A percentile compares a stretch with the other conserved stretches of the same genome.
These are phyloP conservation scores for Willaertia magna DNA, from an alignment of 208 protist species.

Conservation along the genomic window DNA sequence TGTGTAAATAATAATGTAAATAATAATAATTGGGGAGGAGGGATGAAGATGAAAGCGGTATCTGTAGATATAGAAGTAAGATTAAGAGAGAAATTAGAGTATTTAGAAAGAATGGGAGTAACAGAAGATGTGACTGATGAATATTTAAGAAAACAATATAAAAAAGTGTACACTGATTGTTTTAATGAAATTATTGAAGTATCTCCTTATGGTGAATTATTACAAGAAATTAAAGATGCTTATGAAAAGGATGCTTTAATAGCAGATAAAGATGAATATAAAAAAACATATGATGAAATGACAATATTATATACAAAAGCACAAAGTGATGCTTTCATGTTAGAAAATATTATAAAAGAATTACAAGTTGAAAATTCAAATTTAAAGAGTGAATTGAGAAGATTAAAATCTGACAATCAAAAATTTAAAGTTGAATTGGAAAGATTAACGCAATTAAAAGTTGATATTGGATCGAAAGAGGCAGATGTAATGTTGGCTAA, in stretches of 20 bases:
- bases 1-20: no score
- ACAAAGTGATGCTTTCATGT: neutral
- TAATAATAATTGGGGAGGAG: no score
- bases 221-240: neutral
- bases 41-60: neutral
- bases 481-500: no score
- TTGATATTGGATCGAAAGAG: neutral
- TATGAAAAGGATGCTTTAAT: neutral
- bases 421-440: neutral
- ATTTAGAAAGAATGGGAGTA: neutral
- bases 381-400: neutral
- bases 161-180: neutral
- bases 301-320: neutral
- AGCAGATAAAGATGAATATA: neutral
- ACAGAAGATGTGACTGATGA: neutral
- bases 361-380: neutral
- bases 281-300: neutral
- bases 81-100: neutral
- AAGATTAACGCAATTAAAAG: neutral
- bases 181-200: neutral
- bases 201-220: neutral
- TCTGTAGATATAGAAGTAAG: neutral
- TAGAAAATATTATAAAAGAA: neutral
- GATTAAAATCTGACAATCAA: neutral
- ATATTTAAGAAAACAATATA: neutral